Base-by-base conservation (phyloP, 768 basidiomycete genomes). In the Coprinellus micaceus region DNA sequence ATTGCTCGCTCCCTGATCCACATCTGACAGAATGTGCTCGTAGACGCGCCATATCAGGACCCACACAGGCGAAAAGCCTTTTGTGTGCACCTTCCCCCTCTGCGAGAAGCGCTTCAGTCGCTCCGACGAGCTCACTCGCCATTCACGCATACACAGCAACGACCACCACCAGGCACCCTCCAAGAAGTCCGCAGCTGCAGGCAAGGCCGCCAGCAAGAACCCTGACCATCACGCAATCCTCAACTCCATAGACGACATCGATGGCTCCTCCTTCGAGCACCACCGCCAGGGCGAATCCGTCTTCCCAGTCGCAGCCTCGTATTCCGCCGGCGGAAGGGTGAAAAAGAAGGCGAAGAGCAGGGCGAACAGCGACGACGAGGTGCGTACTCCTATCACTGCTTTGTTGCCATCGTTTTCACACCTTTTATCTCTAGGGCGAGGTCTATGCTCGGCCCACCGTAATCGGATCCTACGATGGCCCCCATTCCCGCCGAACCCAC, bases 41-140 rank as follows among this genome's bases (percentile, higher is more conserved):
- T 70, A 98, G 92, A 99, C 96, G 19, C 88, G 96, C 60, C 96
- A 99, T 67, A 97, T 98, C 53, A 89, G 96, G 58, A 99, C 95
- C 0, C 96, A 99, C 71, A 99, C 96, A 0, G 96, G 96, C 66
- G 96, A 99, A 74, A 98, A 97, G 64, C 96, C 96, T 2, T 98
- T 98, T 65, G 81, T 84, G 21, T 99, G 96, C 81, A 87, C 85
- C 1, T 91, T 87, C 69, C 85, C 91, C 3, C 83, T 86, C n/a
- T 99, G 96, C 81, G 95, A 97, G 72, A 99, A 98, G 71, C 89
- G 94, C 4, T 99, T 99, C 72, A 94, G 92, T 17, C 87, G 96
- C 57, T 94, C 92, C n/a, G 96, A 99, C 77, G 96, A 99, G 73
- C 84, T 99, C 61, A 99, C 96, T 26, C 83, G 96, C 56, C 96